These are phyloP conservation scores for Aureobasidium sp. DNA, from an alignment of 2,329 filamentous ascomycete species.

Conservation along the genomic window DNA sequence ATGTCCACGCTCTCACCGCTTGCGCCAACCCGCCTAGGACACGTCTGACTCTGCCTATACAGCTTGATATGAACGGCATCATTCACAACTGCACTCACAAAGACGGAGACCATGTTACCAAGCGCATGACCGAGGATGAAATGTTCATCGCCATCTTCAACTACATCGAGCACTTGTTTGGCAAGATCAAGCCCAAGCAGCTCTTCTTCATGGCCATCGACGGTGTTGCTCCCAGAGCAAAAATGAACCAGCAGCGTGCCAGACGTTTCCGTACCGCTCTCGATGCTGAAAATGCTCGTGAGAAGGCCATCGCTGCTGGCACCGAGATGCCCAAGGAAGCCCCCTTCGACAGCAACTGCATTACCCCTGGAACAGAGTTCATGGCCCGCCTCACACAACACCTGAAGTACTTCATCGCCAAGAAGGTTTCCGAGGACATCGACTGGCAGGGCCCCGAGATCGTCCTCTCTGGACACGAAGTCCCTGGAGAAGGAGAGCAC, in stretches of 20 bases:
- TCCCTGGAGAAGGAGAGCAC: conserved; percentile 95
- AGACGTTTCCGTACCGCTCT: conserved; percentile 90
- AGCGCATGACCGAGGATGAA: conserved; percentile 90
- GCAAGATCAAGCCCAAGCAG: conserved; percentile 97
- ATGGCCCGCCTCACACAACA: conserved; percentile 95
- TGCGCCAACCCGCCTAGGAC: neutral
- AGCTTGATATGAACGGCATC: conserved; percentile 97
- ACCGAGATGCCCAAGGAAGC: conserved; percentile 91
- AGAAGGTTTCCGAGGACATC: conserved; percentile 92
- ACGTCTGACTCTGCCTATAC: conserved; percentile 15
- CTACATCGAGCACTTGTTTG: conserved; percentile 97
- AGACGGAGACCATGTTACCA: conserved; percentile 83
- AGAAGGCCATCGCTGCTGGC: conserved; percentile 85
- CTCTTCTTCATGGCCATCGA: conserved; percentile 99
- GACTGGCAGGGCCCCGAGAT: conserved; percentile 98
- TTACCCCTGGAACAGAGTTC: conserved; percentile 93
- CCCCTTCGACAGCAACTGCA: conserved; percentile 97
- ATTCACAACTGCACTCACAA: conserved; percentile 99
- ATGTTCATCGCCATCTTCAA: conserved; percentile 99
- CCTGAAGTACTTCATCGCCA: conserved; percentile 96
- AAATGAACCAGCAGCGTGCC: conserved; percentile 99
- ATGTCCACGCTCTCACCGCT: conserved; percentile 22
- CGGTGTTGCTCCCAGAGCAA: conserved; percentile 91
- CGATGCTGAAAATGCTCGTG: conserved; percentile 78
- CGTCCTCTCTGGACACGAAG: conserved; percentile 93